Evolutionary conservation across 2,329 filamentous ascomycete species (phyloP).

Genomic region (Trichothecium sympodiale): DNA sequence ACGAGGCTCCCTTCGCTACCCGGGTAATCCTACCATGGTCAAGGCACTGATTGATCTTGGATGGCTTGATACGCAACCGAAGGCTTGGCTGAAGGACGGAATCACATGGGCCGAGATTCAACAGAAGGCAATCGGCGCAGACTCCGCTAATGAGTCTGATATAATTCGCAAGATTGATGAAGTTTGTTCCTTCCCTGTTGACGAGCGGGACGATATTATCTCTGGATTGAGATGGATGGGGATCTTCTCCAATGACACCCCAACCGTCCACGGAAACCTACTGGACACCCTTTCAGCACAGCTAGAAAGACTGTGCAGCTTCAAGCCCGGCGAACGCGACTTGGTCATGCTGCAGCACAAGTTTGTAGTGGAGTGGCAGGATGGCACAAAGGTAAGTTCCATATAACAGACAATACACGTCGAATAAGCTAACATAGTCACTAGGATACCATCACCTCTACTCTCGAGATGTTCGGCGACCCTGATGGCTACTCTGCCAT

Average conservation of each 20-base stretch:
- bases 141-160: conserved; percentile 23
- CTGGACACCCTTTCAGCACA: no score
- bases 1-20: conserved; percentile 56
- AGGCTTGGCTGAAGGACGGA: conserved; percentile 10
- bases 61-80: conserved; percentile 32
- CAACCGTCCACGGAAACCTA: no score
- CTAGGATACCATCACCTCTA: conserved; percentile 42
- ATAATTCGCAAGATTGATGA: conserved; percentile 49
- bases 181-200: conserved; percentile 47
- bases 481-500: conserved; percentile 57
- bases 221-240: conserved; percentile 14
- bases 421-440: conserved; percentile 27
- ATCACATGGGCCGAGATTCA: conserved; percentile 13
- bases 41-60: conserved; percentile 58
- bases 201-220: conserved; percentile 46
- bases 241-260: no score
- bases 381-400: conserved; percentile 32
- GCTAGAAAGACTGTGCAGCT: conserved; percentile 67
- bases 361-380: conserved; percentile 57
- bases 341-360: conserved; percentile 48
- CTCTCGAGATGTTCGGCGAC: conserved; percentile 54
- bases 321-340: conserved; percentile 56
- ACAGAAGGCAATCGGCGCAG: conserved; percentile 6
- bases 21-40: conserved; percentile 59
- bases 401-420: no score